Evolutionary conservation across 1,139 yeast species (phyloP).

Genomic region (Wickerhamiella infanticola): DNA sequence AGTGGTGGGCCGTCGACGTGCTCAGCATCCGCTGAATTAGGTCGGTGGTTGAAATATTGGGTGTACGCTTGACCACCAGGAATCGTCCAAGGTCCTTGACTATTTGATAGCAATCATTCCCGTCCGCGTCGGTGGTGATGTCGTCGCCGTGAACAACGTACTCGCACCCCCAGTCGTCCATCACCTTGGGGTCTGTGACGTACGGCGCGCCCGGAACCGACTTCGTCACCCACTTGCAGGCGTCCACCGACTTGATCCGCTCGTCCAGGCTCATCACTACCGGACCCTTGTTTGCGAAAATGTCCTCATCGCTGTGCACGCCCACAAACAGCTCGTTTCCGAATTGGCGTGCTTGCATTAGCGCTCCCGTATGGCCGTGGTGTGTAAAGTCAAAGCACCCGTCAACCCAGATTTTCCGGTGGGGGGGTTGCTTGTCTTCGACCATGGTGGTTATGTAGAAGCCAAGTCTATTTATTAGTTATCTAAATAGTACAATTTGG

Average conservation of each 20-base stretch:
- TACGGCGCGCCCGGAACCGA: constrained; percentile 77
- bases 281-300: constrained; percentile 70
- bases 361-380: constrained; percentile 95
- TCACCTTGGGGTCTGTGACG: constrained; percentile 74
- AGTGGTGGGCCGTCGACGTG: constrained; percentile 42
- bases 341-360: constrained; percentile 75
- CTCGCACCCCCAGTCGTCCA: constrained; percentile 60
- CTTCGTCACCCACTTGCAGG: constrained; percentile 77
- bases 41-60: constrained; percentile 89
- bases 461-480: too few relatives aligned
- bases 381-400: constrained; percentile 97
- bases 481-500: too few relatives aligned
- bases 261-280: constrained; percentile 81
- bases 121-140: constrained; percentile 89
- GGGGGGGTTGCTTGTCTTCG: neutral
- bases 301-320: constrained; percentile 83
- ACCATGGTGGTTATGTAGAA: neutral
- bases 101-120: constrained; percentile 75
- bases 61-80: constrained; percentile 80
- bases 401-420: constrained; percentile 60
- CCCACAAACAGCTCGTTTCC: constrained; percentile 71
- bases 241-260: constrained; percentile 66
- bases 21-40: constrained; percentile 81
- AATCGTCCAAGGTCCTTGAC: constrained; percentile 81
- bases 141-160: constrained; percentile 97